Conservation (phyloP, 2,329 filamentous ascomycete genomes). For the Epichloe elymi region DNA sequence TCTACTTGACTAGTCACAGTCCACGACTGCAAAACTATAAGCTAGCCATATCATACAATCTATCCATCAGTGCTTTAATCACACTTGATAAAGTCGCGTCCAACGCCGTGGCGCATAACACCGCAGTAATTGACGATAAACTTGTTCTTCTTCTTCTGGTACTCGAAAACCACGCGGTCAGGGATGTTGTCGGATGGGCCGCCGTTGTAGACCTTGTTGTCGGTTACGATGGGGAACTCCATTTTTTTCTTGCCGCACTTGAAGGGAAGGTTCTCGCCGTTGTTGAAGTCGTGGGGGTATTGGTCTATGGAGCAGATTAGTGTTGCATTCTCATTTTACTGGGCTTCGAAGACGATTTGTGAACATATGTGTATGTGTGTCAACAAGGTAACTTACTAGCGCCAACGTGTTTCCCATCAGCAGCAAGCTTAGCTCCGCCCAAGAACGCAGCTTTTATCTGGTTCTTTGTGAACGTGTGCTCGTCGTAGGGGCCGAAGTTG, state of each 20-base stretch:
- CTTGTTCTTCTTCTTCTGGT: neutral
- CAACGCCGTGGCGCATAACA: neutral
- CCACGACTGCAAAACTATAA: neutral
- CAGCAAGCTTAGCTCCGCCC: neutral
- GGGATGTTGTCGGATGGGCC: neutral
- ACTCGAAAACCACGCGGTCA: conserved; percentile 1
- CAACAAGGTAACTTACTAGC: neutral
- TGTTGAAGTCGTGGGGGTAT: neutral
- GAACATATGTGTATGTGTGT: too few species aligned
- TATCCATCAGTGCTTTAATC: rapidly evolving
- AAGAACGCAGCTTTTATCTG: neutral
- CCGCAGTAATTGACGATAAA: neutral
- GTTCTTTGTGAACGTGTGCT: neutral
- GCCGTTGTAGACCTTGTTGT: neutral
- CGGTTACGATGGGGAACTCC: neutral
- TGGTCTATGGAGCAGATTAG: neutral
- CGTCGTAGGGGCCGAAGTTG: neutral
- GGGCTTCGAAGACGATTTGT: too few species aligned
- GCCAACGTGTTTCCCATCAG: neutral
- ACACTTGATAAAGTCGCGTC: neutral
- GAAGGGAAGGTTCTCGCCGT: neutral
- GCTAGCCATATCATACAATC: neutral
- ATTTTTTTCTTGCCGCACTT: neutral
- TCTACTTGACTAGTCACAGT: neutral
- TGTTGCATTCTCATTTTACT: too few species aligned